Evolutionary conservation across 495 filamentous ascomycete genomes (phyloP), one percentile per base, ranked within the genome.

Genomic region (Penicillium dipodomyicola): DNA sequence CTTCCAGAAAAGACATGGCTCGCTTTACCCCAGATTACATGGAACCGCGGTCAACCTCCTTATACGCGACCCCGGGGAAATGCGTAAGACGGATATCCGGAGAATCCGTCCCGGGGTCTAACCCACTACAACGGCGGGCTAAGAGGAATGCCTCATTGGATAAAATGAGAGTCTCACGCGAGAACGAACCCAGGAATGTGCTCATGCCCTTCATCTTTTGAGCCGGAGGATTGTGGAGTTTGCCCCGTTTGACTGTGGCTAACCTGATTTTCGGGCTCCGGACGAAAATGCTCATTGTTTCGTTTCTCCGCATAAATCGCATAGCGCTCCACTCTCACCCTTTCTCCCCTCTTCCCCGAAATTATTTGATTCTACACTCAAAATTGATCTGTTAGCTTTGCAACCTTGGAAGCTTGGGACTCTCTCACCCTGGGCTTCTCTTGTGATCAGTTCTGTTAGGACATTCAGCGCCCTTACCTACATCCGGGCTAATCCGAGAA

Each of bases 231-330:
- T 43, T 17, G 39, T 48, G 37, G 54, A 61, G 27, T 48, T 60
- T 63, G 29, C 35, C 47, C 57, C 46, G 39, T 58, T 51, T 29
- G 37, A 41, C 14, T 30, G 42, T 30, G 29, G 37, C 48, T 25
- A 41, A 52, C 25, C 23, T 30, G 39, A 54, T 54, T 45, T 54
- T 54, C 29, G 23, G 48, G 7, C 23, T 29, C 17, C 25, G 32
- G 35, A 25, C 25, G 22, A 32, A 43, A 29, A 35, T 48, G 22
- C 17, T 12, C 15, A 49, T 33, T 30, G 23, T 39, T 17, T 40
- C 25, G 23, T 11, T 62, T 62, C 65, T 67, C 65, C 62, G 65
- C 65, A 67, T 63, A 51, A 64, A 62, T 45, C 56, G 39, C 52
- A 35, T 56, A 33, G 12, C 52, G 58, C 48, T 65, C 63, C 65